A percentile compares a stretch with the other conserved stretches of the same genome.
phyloP scores from a whole-genome alignment of 176 grass and related monocot species.

The Poa pratensis region DNA sequence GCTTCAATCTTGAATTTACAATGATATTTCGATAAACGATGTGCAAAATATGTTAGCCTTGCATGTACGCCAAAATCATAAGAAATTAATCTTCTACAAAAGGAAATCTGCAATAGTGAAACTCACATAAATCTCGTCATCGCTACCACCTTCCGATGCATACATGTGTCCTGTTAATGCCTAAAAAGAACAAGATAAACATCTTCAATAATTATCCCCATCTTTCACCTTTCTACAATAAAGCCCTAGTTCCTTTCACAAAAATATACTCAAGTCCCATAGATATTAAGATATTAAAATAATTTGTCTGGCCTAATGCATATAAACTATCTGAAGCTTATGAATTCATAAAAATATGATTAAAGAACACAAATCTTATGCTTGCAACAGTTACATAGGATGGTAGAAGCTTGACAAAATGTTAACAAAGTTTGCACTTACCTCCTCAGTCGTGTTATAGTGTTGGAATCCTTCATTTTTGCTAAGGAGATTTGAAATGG shows the following conservation, averaged over 20 bases:
- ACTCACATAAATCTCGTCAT: neutral
- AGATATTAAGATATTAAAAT: neutral
- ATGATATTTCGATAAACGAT: neutral
- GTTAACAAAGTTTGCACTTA: neutral
- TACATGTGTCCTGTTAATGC: neutral
- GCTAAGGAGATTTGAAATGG: neutral
- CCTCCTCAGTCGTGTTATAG: neutral
- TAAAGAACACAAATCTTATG: neutral
- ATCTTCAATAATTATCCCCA: neutral
- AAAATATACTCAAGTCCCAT: neutral
- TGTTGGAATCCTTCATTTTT: neutral
- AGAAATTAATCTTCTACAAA: neutral
- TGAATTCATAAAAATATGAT: neutral
- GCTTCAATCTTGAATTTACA: neutral
- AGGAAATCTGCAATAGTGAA: neutral
- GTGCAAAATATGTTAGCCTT: neutral
- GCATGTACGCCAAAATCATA: neutral
- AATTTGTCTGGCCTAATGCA: neutral
- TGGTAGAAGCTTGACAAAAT: neutral
- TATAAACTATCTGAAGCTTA: neutral
- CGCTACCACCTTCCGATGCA: neutral
- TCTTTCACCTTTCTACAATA: neutral
- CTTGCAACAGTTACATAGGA: neutral
- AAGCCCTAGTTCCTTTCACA: neutral
- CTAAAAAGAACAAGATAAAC: neutral